Evolutionary conservation across 1,139 yeast genomes (phyloP).

Genomic region (Kluyveromyces sp.): DNA sequence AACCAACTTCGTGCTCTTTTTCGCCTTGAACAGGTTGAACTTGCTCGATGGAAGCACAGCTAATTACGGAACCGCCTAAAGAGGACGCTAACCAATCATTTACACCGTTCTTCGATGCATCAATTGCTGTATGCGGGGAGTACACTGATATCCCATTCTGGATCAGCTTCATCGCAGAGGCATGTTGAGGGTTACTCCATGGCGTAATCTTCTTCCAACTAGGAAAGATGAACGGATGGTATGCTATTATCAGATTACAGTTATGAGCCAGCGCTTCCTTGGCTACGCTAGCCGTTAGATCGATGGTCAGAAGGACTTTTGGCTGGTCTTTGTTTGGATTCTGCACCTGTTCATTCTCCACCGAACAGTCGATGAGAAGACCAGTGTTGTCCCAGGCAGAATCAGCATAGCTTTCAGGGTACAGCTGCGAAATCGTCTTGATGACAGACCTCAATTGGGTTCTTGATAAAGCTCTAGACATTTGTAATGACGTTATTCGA

Average conservation of each 20-base stretch:
- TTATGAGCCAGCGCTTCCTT: constrained; percentile 65
- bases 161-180: constrained; percentile 63
- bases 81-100: constrained; percentile 83
- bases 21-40: constrained; percentile 22
- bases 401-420: constrained; percentile 74
- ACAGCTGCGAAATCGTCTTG: constrained; percentile 54
- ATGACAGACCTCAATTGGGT: constrained; percentile 43
- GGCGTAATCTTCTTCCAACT: constrained; percentile 74
- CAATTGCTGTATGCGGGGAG: constrained; percentile 94
- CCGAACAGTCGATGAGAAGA: constrained; percentile 57
- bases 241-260: constrained; percentile 61
- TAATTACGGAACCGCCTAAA: constrained; percentile 34
- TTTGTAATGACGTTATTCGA: not conserved
- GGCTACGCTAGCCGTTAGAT: constrained; percentile 75
- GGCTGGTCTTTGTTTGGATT: constrained; percentile 14
- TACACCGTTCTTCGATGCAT: constrained; percentile 86
- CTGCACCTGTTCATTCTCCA: constrained; percentile 17
- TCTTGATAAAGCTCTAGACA: constrained; percentile 18
- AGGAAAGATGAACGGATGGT: constrained; percentile 90
- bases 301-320: constrained; percentile 68
- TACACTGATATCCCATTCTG: constrained; percentile 78
- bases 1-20: constrained; percentile 52
- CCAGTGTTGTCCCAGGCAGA: constrained; percentile 93
- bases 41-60: constrained; percentile 36
- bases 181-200: constrained; percentile 66